Percentiles rank a stretch among this genome's conserved stretches.
Conservation (phyloP, 2,329 filamentous ascomycete genomes). For the Aspergillus piperis region DNA sequence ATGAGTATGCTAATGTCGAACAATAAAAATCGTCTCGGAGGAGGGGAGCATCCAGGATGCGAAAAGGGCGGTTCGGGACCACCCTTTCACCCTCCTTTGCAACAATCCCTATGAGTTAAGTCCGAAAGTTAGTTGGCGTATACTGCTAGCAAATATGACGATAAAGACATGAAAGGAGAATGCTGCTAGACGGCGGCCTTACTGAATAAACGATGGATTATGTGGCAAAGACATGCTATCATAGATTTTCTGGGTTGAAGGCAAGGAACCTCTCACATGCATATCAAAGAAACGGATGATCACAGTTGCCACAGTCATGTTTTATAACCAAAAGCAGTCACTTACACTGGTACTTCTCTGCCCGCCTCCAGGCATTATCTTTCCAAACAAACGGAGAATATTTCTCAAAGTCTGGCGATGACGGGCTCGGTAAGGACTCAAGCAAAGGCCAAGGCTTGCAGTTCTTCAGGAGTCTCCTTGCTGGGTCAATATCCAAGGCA, state of each 20-base stretch:
- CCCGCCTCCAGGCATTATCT: constrained; percentile 41
- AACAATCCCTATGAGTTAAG: constrained; percentile 21
- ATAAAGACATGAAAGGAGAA: not conserved
- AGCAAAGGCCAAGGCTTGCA: constrained; percentile 25
- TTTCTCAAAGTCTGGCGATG: constrained; percentile 31
- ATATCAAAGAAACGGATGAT: not conserved
- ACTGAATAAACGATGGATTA: not conserved
- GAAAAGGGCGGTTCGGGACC: constrained; percentile 74
- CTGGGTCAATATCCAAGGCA: constrained; percentile 76
- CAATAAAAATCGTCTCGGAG: constrained; percentile 97
- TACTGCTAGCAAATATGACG: not conserved
- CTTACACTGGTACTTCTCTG: constrained; percentile 37
- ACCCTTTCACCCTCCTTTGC: constrained; percentile 38
- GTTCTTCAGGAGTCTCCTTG: constrained; percentile 65
- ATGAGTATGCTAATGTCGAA: constrained; percentile 82
- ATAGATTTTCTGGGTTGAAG: not conserved
- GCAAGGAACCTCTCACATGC: not conserved
- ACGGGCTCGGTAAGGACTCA: constrained; percentile 26
- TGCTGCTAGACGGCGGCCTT: not conserved
- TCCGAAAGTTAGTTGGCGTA: not conserved
- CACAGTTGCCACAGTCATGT: no score
- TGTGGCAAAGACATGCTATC: not conserved
- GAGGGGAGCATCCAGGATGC: constrained; percentile 83
- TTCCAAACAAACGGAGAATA: constrained; percentile 42
- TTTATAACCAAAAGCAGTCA: constrained; percentile 7